Evolutionary conservation across 192 early-diverging fungal species (phyloP).

Genomic region (Gamsiella multidivaricata): DNA sequence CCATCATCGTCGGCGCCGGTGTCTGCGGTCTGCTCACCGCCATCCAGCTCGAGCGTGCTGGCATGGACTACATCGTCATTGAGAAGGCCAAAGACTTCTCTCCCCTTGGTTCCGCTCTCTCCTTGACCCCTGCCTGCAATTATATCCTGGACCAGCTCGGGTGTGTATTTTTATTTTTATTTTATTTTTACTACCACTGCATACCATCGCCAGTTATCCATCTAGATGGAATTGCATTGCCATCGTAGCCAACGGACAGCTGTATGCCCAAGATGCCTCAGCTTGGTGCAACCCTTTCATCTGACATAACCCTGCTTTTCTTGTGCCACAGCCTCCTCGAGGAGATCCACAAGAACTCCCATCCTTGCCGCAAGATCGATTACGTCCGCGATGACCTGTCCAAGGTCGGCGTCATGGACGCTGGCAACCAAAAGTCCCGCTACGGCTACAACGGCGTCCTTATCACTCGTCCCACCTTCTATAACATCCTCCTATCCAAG

Average conservation of each 20-base stretch:
- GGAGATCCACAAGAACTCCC: slow-evolving; percentile 5
- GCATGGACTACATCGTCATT: slow-evolving; percentile 25
- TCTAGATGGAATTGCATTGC: too few relatives aligned
- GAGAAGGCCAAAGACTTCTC: slow-evolving; percentile 15
- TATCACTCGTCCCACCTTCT: slow-evolving; percentile 16
- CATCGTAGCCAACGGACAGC: too few relatives aligned
- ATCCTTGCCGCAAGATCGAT: slow-evolving; percentile 24
- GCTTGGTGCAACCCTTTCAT: too few relatives aligned
- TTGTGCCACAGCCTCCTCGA: slow-evolving; percentile 3
- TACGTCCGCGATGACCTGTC: slow-evolving; percentile 30
- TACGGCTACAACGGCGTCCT: slow-evolving; percentile 31
- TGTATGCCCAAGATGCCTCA: too few relatives aligned
- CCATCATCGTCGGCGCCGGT: slow-evolving; percentile 36
- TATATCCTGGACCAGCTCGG: slow-evolving; percentile 28
- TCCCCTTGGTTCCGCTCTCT: slow-evolving; percentile 15
- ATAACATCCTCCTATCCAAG: slow-evolving; percentile 19
- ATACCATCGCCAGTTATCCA: too few relatives aligned
- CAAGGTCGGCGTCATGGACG: slow-evolving; percentile 21
- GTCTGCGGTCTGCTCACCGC: slow-evolving; percentile 22
- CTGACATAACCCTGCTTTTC: not conserved
- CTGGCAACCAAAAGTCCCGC: not conserved
- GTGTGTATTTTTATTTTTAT: not conserved
- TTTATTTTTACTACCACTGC: not conserved
- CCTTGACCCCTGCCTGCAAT: slow-evolving; percentile 30
- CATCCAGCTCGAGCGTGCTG: slow-evolving; percentile 29